Conservation (phyloP, 2,329 filamentous ascomycete genomes). For the Talaromyces sp. region DNA sequence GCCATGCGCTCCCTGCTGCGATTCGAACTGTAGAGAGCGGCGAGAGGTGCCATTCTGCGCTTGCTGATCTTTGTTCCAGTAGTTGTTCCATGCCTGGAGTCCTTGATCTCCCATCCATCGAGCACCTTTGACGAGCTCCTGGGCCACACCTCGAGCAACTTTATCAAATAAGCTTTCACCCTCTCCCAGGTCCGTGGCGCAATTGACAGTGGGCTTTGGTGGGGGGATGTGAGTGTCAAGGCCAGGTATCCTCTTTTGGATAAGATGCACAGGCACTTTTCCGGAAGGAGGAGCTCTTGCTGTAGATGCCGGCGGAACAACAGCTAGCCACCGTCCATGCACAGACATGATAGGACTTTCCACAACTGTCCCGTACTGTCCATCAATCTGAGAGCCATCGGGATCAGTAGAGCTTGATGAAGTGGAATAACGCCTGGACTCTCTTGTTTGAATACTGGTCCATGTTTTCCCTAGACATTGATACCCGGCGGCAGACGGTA, state of each 20-base stretch:
- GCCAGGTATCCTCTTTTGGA: slow-evolving; percentile 39
- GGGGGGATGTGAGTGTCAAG: slow-evolving; percentile 45
- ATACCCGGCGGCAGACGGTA: slow-evolving; percentile 40
- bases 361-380: slow-evolving; percentile 29
- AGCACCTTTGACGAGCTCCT: slow-evolving; percentile 50
- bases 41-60: slow-evolving; percentile 29
- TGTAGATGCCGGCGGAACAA: slow-evolving; percentile 44
- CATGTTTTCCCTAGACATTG: slow-evolving; percentile 84
- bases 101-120: slow-evolving; percentile 52
- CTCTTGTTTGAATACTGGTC: slow-evolving; percentile 71
- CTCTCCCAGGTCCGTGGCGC: slow-evolving; percentile 48
- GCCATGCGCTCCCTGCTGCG: slow-evolving; percentile 33
- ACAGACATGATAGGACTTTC: slow-evolving; percentile 45
- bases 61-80: slow-evolving; percentile 49
- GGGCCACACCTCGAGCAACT: slow-evolving; percentile 50
- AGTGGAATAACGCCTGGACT: slow-evolving; percentile 45
- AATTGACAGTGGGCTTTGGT: slow-evolving; percentile 43
- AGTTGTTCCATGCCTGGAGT: slow-evolving; percentile 51
- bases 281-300: slow-evolving; percentile 42
- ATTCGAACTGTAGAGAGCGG: slow-evolving; percentile 34
- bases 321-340: slow-evolving; percentile 49
- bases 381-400: slow-evolving; percentile 43
- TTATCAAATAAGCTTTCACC: slow-evolving; percentile 50
- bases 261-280: slow-evolving; percentile 37
- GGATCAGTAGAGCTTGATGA: slow-evolving; percentile 48